Evolutionary conservation across 2,329 filamentous ascomycete genomes (phyloP), one percentile per base, ranked within the genome.

Genomic region (Leptographium procerum): DNA sequence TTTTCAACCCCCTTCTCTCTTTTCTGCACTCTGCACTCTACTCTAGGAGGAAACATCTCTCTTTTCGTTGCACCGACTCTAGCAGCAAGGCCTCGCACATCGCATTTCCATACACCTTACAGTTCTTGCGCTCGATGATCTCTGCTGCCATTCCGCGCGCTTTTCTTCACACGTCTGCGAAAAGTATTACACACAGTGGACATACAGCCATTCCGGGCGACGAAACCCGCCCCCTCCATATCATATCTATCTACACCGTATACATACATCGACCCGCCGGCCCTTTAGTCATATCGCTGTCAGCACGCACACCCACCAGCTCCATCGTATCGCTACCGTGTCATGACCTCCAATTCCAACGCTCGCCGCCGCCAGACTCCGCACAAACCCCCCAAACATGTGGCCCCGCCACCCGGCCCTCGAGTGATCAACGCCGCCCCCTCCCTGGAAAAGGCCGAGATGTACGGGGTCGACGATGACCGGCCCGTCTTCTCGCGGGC

Each of bases 361-460:
- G 66, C 72, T 59, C 72, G 75, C 63, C 71, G 75, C 69, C 74
- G 75, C 63, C 73, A 75, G 62, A 72, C 70, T 61, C 65, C 75
- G 61, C 73, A 73, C 69, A 75, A 78, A 65, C 71, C 72, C 63
- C 72, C 75, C 59, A 69, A 72, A 61, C 66, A 69, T 65, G 63
- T 69, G 60, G 63, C 68, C 57, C 63, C 68, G 67, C 63, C 61
- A 67, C 62, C 68, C 68, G 65, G 73, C 67, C 61, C 77, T 71
- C 78, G 79, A 66, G 75, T 79, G 59, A 81, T 81, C 67, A 78
- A 81, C 66, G 78, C 77, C 59, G 76, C 71, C 43, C 77, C 77
- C 34, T 77, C 77, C 7, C 71, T 80, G 64, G 77, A 80, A 67
- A 78, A 80, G 70, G 77, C 77, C 61, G 73, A 79, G 63, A 73